These are phyloP conservation scores for Colletotrichum simmondsii DNA, from an alignment of 2,329 filamentous ascomycete species.

Conservation along the genomic window DNA sequence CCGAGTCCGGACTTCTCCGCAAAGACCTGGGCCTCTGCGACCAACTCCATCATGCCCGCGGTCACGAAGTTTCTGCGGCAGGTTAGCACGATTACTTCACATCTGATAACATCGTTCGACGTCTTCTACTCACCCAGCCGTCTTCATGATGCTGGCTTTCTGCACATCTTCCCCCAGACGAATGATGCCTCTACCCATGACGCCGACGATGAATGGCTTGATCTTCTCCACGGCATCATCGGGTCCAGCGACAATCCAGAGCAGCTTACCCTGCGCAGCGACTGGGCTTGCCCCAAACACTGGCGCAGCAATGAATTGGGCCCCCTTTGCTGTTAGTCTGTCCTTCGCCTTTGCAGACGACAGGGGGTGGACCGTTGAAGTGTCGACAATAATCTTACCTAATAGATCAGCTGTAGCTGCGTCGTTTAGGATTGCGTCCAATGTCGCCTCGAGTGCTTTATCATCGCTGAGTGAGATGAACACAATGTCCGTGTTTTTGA, in stretches of 20 bases:
- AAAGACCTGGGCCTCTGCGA: conserved; percentile 61
- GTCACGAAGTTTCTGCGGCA: conserved; percentile 58
- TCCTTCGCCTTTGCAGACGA: conserved; percentile 46
- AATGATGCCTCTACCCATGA: conserved; percentile 55
- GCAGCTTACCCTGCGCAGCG: conserved; percentile 55
- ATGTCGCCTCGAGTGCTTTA: conserved; percentile 45
- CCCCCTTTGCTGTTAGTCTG: conserved; percentile 42
- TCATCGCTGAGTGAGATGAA: conserved; percentile 58
- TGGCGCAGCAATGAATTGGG: conserved; percentile 54
- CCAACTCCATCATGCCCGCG: conserved; percentile 58
- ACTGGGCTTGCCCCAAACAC: conserved; percentile 63
- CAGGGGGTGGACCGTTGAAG: conserved; percentile 60
- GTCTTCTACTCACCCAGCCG: conserved; percentile 48
- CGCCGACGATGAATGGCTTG: conserved; percentile 51
- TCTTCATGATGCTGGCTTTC: conserved; percentile 59
- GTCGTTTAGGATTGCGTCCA: conserved; percentile 43
- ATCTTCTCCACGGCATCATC: conserved; percentile 46
- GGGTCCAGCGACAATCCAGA: conserved; percentile 59
- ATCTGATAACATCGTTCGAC: too few relatives aligned
- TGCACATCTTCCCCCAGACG: conserved; percentile 53
- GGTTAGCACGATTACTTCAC: fast-evolving
- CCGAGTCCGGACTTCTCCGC: conserved; percentile 57
- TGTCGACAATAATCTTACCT: conserved; percentile 59
- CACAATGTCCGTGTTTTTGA: conserved; percentile 44
- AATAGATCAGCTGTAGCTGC: conserved; percentile 32